Evolutionary conservation across 2,329 filamentous ascomycete species (phyloP).

Genomic region (Fusarium armeniacum): DNA sequence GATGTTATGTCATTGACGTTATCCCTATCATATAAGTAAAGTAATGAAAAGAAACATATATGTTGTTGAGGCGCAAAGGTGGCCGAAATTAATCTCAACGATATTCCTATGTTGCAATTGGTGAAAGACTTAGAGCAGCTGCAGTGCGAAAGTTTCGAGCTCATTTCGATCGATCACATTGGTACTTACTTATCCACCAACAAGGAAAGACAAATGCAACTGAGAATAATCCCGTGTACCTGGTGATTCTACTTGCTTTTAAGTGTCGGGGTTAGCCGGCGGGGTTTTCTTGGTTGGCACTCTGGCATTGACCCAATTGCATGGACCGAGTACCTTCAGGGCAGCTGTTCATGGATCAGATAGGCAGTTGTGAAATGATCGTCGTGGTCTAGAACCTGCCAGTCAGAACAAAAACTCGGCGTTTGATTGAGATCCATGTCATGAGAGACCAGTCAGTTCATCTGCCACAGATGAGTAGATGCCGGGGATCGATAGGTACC

Average conservation of each 20-base stretch:
- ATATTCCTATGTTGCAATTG: constrained; percentile 11
- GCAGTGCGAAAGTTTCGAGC: not conserved
- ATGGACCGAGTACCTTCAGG: constrained; percentile 24
- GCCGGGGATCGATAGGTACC: not conserved
- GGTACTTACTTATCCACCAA: not conserved
- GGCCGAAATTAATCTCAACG: not conserved
- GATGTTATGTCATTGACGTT: constrained; percentile 17
- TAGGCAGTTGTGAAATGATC: constrained; percentile 32
- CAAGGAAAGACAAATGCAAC: constrained; percentile 6
- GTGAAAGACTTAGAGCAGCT: not conserved
- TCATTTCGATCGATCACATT: constrained; percentile 17
- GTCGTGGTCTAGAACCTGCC: constrained; percentile 38
- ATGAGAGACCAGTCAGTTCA: constrained; percentile 19
- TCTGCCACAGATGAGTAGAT: constrained; percentile 1
- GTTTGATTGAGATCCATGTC: constrained; percentile 23
- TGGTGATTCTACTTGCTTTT: constrained; percentile 26
- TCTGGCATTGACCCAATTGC: constrained; percentile 23
- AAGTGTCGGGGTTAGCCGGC: constrained; percentile 31
- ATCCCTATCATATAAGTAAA: constrained; percentile 18
- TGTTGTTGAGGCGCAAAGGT: constrained; percentile 11
- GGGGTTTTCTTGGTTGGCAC: constrained; percentile 19
- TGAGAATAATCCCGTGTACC: not conserved
- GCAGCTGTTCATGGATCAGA: constrained; percentile 27
- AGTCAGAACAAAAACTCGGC: constrained; percentile 26
- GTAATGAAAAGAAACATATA: constrained; percentile 26